phyloP scores from a whole-genome alignment of 2,329 filamentous ascomycete genomes.

The Monilinia polystroma region DNA sequence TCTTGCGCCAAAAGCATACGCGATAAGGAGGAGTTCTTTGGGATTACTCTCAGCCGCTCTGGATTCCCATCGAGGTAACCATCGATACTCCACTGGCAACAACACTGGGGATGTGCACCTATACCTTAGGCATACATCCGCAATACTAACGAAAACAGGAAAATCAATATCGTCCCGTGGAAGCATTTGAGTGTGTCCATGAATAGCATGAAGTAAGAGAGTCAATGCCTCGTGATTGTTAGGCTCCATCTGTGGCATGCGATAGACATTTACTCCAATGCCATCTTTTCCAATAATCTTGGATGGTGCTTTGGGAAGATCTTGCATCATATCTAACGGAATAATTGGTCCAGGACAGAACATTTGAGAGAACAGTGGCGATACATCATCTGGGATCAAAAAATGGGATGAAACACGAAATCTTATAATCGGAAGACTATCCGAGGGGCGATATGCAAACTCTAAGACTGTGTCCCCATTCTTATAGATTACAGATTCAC shows the following conservation, averaged over 20 bases:
- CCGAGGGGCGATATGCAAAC: conserved; percentile 47
- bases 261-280: conserved; percentile 48
- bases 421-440: conserved; percentile 45
- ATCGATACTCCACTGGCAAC: conserved; percentile 50
- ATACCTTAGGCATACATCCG: conserved; percentile 51
- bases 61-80: conserved; percentile 54
- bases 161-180: conserved; percentile 47
- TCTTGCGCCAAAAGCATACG: conserved; percentile 52
- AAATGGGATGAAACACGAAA: conserved; percentile 54
- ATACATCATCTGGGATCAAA: conserved; percentile 48
- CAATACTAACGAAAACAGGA: conserved; percentile 52
- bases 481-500: conserved; percentile 47
- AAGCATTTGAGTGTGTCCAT: conserved; percentile 50
- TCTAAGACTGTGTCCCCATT: conserved; percentile 53
- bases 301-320: conserved; percentile 38
- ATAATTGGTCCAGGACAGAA: conserved; percentile 39
- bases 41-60: conserved; percentile 48
- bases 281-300: conserved; percentile 47
- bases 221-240: conserved; percentile 47
- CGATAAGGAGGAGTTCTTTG: conserved; percentile 52
- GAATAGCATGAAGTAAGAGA: conserved; percentile 52
- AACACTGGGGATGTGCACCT: conserved; percentile 53
- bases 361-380: conserved; percentile 52
- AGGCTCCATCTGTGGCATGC: conserved; percentile 53
- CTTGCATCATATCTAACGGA: conserved; percentile 30